A percentile compares a stretch with the other conserved stretches of the same genome.
Conservation (phyloP, 352 stramenopile genomes). For the Blastocystis sp. region DNA sequence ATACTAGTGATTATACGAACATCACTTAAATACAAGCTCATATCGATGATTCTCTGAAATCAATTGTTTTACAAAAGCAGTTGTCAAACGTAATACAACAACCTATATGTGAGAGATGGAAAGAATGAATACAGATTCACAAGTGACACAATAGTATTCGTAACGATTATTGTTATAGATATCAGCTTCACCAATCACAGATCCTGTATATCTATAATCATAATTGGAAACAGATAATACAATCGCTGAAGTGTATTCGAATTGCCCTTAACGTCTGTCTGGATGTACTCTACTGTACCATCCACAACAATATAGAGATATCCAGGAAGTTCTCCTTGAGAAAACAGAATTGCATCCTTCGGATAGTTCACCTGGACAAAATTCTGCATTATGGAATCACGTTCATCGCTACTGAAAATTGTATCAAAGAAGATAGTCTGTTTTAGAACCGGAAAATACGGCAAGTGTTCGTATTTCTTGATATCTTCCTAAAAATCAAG, state of each 20-base stretch:
- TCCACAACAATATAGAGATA: conserved; percentile 45
- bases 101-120: background rate
- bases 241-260: conserved; percentile 28
- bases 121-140: background rate
- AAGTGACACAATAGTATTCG: conserved; percentile 42
- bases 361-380: conserved; percentile 26
- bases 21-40: background rate
- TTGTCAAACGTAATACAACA: background rate
- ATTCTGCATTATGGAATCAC: conserved; percentile 1
- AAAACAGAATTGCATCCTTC: conserved; percentile 48
- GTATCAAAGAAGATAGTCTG: conserved; percentile 31
- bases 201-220: conserved; percentile 32
- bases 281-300: conserved; percentile 41
- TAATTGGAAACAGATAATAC: background rate
- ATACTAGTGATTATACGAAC: background rate
- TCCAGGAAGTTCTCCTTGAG: conserved; percentile 13
- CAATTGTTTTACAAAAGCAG: background rate
- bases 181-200: conserved; percentile 42
- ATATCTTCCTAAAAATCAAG: background rate
- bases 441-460: conserved; percentile 44
- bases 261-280: conserved; percentile 39
- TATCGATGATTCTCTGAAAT: conserved; percentile 13
- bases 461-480: conserved; percentile 28
- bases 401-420: conserved; percentile 35
- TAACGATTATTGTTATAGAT: conserved; percentile 60